Evolutionary conservation across 192 early-diverging fungal genomes (phyloP), one percentile per base, ranked within the genome.

Genomic region (Entomortierella parvispora): DNA sequence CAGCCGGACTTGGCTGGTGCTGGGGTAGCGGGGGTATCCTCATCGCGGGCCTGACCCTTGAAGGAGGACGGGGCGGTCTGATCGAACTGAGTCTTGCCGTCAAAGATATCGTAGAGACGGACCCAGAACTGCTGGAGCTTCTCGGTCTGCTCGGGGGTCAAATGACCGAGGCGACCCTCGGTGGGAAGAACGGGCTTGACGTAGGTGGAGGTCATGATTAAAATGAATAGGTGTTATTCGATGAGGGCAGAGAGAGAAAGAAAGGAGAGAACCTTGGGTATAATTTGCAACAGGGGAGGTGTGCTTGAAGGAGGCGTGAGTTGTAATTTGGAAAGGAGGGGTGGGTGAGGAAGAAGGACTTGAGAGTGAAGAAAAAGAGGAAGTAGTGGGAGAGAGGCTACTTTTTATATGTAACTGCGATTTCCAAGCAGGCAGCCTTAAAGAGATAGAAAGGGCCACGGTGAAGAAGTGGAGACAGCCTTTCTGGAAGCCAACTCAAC

Each of bases 81-180:
- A 33, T 77, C 74, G 43, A 77, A 68, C n/a, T 46, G 50, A 40
- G 59, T 62, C 68, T 64, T 83, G 58, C 77, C 76, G 22, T 82
- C 72, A 69, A 82, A 82, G 58, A 80, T 69, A 23, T 80, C 68
- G 46, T 79, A 65, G 18, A 85, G 65, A 23, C 69, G 69, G 18
- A 51, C 46, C 83, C 83, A 85, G 65, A 85, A 62, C 31, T 74
- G 49, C 50, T 85, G 82, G 49, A 85, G 69, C 32, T 69, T 72
- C 53, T 65, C 72, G 37, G 69, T 78, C 61, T 85, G 81, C 47
- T 80, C 69, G 32, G 69, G 48, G 40, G 81, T 85, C 58, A 85
- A 63, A 65, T 82, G 79, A 54, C 79, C 82, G 43, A 77, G 74
- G 31, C 74, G 74, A 31, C 74, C 74, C 49, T 77, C 65, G 61